Base-by-base conservation (phyloP, 768 basidiomycete genomes). In the Boletus vermiculosoides region DNA sequence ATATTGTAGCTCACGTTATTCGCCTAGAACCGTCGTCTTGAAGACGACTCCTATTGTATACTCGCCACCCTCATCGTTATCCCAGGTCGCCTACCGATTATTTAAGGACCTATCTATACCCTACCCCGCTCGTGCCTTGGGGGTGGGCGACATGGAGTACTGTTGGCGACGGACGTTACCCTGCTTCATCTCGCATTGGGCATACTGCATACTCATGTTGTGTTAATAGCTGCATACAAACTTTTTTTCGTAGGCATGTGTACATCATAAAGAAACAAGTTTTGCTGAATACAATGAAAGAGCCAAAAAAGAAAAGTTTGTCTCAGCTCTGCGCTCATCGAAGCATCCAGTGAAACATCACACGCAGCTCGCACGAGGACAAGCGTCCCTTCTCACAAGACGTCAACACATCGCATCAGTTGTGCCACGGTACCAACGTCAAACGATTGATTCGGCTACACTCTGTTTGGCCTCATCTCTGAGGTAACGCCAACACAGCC, bases 21-120 rank as follows among this genome's bases (percentile, higher is more conserved):
- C 61, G 53, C 36, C 56, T 64, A 70, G 67, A 70, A 23, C 30
- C 15, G 18, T 52, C 66, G 67, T 71, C 71, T 73, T 54, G 72
- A 73, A 39, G 70, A 67, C 65, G 66, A 54, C 18, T 1, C 2
- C 2, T 61, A 69, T 64, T 65, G 58, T 68, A 67, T 62, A 53
- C 57, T 57, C 57, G 57, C 63, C 68, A 33, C 44, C 31, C 10
- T 31, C 57, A 46, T 37, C 34, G 37, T 42, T 52, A 12, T 47
- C 25, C 56, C 50, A 33, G n/a, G 56, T 63, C 54, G 60, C 57
- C 46, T 11, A n/a, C 59, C 55, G 3, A 5, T 0, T 72, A 72
- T 72, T 72, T 72, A 72, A 59, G 62, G 68, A 67, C 58, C 33
- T 70, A 72, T 72, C 63, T 73, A 73, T 72, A 72, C 68, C 72